Evolutionary conservation across 1,284 basidiomycete genomes (phyloP), one percentile per base, ranked within the genome.

Genomic region (Blastosporella zonata): DNA sequence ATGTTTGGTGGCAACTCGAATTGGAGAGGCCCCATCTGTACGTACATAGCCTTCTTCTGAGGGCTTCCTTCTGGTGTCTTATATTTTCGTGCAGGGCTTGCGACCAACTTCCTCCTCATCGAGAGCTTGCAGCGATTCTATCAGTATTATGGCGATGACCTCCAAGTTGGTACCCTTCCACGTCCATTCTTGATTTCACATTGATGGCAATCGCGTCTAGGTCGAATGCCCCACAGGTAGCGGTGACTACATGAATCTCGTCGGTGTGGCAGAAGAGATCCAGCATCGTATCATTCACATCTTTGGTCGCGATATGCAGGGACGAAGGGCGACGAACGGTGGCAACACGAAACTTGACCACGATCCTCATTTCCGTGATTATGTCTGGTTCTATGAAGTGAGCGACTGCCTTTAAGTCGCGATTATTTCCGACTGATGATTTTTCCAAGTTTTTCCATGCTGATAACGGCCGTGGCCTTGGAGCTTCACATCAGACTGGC

Each of bases 1-100:
- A 99, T 99, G 96, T 98, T 98, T 67, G 96, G 97, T 47, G 95
- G 95, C 25, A 98, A 98, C 68, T 94, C 91, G 17, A 97, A 99
- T 67, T 97, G 95, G 95, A 79, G 95, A 64, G 87, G 87, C 12
- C 87, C 87, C 4, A 88, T 90, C 51, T 90, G 88, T 87, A 60
- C 70, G 77, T 56, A 60, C 70, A 77, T 56, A 37, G 37, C 37
- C 46, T 47, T 20, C 10, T 15, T 1, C 3, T 13, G 10, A 3
- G 10, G 17, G 37, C 21, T n/a, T 36, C 12, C 20, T 6, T 10
- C n/a, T 34, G 12, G 20, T 34, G 18, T 28, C 43, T 44, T 50
- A 36, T 20, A 40, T 15, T 31, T 15, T 31, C 22, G 18, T 33
- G 53, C 23, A 83, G 84, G 95, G 96, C 81, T 97, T 42, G 93